phyloP scores from a whole-genome alignment of 2,329 filamentous ascomycete genomes.

The Sordariomycetes sp. region DNA sequence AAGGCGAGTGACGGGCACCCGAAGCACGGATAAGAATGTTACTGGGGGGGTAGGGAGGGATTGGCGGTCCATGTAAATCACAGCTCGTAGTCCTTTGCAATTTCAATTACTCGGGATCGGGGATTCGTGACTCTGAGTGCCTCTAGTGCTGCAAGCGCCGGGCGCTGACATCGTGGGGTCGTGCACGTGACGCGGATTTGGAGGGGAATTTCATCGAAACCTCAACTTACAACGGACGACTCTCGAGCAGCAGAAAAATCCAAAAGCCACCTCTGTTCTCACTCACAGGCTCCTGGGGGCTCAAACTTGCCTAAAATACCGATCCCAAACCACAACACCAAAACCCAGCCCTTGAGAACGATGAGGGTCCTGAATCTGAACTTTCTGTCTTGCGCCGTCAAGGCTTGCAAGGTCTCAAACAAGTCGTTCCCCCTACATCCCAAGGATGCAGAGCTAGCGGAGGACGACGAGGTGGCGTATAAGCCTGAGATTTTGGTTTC shows the following conservation, averaged over 20 bases:
- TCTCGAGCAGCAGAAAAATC: neutral
- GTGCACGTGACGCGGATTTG: neutral
- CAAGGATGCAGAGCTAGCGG: conserved; percentile 80
- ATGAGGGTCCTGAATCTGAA: conserved; percentile 98
- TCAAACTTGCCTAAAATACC: neutral
- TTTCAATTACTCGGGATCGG: neutral
- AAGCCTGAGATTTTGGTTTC: conserved; percentile 76
- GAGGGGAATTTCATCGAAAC: neutral
- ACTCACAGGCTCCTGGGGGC: neutral
- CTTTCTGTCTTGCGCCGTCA: conserved; percentile 93
- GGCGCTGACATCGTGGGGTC: neutral
- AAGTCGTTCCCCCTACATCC: conserved; percentile 85
- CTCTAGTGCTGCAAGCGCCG: neutral
- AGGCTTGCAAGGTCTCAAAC: conserved; percentile 76
- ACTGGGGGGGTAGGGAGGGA: neutral
- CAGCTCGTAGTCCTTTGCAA: neutral
- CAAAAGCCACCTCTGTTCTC: neutral
- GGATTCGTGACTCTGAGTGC: neutral
- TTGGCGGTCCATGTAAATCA: neutral
- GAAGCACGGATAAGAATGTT: neutral
- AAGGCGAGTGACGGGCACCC: neutral
- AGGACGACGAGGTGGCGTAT: conserved; percentile 72
- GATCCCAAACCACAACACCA: neutral
- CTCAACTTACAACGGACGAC: neutral
- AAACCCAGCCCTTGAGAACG: neutral